phyloP scores from a whole-genome alignment of 495 filamentous ascomycete species.

The Tuber aestivum region DNA sequence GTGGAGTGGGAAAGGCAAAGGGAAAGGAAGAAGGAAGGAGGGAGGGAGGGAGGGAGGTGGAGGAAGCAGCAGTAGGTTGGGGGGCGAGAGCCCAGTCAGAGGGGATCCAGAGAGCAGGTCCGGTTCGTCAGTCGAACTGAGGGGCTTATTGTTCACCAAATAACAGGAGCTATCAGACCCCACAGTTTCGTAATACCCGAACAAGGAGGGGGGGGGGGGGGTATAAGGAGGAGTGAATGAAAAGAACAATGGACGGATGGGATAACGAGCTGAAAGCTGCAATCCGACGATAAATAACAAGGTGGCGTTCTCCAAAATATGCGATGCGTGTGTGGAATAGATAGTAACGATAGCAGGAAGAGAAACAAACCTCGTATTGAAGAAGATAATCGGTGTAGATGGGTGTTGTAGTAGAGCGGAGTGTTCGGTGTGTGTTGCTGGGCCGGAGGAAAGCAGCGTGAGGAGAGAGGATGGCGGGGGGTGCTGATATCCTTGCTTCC shows the following conservation, averaged over 20 bases:
- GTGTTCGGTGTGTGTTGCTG: background rate
- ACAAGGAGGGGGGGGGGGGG: background rate
- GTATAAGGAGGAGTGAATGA: background rate
- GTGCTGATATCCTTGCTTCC: slow-evolving; percentile 11
- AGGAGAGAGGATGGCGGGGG: background rate
- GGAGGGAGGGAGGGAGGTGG: slow-evolving; percentile 15
- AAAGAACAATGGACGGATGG: background rate
- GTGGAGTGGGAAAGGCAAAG: slow-evolving; percentile 3
- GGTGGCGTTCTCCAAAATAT: background rate
- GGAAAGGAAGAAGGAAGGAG: background rate
- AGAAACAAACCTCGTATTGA: slow-evolving; percentile 4
- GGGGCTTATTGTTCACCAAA: slow-evolving; percentile 33
- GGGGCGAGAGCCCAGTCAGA: slow-evolving; percentile 19
- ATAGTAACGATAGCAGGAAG: slow-evolving; percentile 3
- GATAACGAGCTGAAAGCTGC: background rate
- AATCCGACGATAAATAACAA: background rate
- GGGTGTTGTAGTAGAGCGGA: background rate
- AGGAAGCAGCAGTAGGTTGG: slow-evolving; percentile 13
- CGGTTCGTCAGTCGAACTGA: slow-evolving; percentile 16
- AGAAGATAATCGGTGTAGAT: slow-evolving; percentile 1
- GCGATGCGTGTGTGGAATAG: background rate
- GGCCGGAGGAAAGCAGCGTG: background rate
- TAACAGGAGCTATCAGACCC: slow-evolving; percentile 18
- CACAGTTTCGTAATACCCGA: slow-evolving; percentile 16
- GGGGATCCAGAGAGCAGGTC: slow-evolving; percentile 18